These are phyloP conservation scores for Passalora sequoiae DNA, from an alignment of 2,329 filamentous ascomycete genomes.

Conservation along the genomic window DNA sequence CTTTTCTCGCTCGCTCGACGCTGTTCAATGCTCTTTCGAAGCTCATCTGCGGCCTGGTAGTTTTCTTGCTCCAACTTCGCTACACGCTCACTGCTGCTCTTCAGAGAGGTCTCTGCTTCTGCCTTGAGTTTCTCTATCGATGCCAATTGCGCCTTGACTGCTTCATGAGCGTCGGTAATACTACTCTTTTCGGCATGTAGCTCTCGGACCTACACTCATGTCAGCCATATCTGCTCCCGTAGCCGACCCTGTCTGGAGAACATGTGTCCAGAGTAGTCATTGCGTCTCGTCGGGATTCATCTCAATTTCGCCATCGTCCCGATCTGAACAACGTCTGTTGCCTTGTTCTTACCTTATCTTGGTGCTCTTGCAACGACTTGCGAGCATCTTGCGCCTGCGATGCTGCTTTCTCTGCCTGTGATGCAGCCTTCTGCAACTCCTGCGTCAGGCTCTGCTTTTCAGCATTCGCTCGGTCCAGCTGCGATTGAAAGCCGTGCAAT, in stretches of 20 bases:
- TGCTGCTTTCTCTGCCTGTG: constrained; percentile 15
- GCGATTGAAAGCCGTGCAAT: constrained; percentile 15
- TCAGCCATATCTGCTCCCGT: no score
- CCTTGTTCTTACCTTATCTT: no score
- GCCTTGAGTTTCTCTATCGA: constrained; percentile 13
- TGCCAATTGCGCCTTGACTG: constrained; percentile 11
- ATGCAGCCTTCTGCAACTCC: constrained; percentile 13
- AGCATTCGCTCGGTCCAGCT: constrained; percentile 18
- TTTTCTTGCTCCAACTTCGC: constrained; percentile 21
- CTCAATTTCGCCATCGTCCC: no score
- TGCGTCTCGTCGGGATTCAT: no score
- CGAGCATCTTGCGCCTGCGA: constrained; percentile 14
- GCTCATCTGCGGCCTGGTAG: constrained; percentile 14
- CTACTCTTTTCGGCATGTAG: constrained; percentile 12
- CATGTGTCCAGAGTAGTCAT: no score
- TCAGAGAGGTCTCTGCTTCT: constrained; percentile 13
- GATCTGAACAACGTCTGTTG: no score
- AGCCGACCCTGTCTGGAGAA: no score
- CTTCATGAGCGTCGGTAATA: constrained; percentile 7
- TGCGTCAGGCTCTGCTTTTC: constrained; percentile 15
- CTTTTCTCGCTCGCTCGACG: constrained; percentile 9
- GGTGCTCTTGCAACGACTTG: constrained; percentile 12
- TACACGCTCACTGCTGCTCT: constrained; percentile 14
- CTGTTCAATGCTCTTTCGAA: constrained; percentile 14
- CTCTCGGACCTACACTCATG: no score